These are phyloP conservation scores for Solanum acaule DNA, from an alignment of 257 asterid genomes.

Conservation along the genomic window DNA sequence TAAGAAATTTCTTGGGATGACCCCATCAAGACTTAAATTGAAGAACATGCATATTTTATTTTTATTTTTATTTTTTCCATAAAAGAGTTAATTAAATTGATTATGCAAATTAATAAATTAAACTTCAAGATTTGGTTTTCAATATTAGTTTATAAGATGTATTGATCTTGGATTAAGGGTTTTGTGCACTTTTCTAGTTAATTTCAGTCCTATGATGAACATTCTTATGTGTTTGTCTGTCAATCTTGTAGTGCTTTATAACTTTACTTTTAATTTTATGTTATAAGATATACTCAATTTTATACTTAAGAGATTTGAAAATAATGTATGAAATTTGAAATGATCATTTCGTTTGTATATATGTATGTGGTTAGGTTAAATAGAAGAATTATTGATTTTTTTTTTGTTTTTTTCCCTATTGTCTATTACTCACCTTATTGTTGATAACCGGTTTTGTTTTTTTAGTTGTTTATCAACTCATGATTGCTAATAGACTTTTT, in stretches of 20 bases:
- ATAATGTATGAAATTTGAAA: neutral
- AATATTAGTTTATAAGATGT: neutral
- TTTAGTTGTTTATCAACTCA: neutral
- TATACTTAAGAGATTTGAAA: neutral
- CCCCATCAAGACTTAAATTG: neutral
- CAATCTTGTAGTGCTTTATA: neutral
- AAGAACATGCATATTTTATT: neutral
- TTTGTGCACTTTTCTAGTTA: neutral
- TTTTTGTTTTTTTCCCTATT: neutral
- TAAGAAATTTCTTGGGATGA: neutral
- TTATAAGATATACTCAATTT: neutral
- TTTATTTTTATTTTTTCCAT: neutral
- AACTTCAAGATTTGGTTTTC: neutral
- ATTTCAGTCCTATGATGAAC: neutral
- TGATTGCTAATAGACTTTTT: too few relatives aligned
- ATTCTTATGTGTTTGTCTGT: neutral
- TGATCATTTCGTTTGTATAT: neutral
- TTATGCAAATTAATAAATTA: neutral
- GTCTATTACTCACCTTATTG: neutral
- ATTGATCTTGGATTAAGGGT: neutral
- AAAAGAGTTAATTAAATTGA: neutral
- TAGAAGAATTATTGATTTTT: neutral
- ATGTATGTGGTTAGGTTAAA: neutral
- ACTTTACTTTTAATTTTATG: neutral
- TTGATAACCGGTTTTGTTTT: too few relatives aligned